Evolutionary conservation across 2,329 filamentous ascomycete species (phyloP), one percentile per base, ranked within the genome.

Genomic region (Trichoderma atroviride): DNA sequence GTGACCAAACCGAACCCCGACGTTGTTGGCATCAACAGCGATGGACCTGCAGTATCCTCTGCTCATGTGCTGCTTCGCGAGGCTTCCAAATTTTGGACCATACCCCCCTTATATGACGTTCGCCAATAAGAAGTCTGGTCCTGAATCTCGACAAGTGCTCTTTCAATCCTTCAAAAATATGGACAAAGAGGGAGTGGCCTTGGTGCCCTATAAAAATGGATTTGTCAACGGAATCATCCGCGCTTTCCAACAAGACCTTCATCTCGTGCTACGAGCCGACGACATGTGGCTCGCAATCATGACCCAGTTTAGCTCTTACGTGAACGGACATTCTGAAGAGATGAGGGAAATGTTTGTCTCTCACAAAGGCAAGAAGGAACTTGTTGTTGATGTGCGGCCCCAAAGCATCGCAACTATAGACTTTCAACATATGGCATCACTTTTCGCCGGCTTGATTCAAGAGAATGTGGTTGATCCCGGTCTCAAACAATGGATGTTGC

Each of bases 271-370:
- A 24, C 73, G 71, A 3, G 69, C 70, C 5, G 72, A 73, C 33
- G 75, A 77, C 68, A 72, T 76, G 6, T 77, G 76, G 75, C 72
- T 78, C 4, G 70, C 77, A 27, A 76, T 77, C 29, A 69, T 77
- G 31, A 72, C 74, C 5, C 74, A 73, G n/a, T 63, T 73, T 35
- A 72, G 69, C 69, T 71, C 71, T 56, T 72, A 71, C 53, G 52
- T 70, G 35, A 70, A 70, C 33, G 70, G 61, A 22, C 64, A 70
- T 31, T 55, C 70, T 19, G 71, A 73, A 35, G 59, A 69, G 24
- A 19, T 73, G 35, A 68, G 70, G 9, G 14, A 47, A 2, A 5
- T 67, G 4, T 72, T 72, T 10, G 72, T 72, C 47, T 13, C 29
- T 2, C 72, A 72, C 35, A 50, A 70, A 27, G 55, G 55, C 1